Percentiles rank a stretch among this genome's conserved stretches.
phyloP scores from a whole-genome alignment of 345 rosid genomes.

The Hypericum androsaemum region DNA sequence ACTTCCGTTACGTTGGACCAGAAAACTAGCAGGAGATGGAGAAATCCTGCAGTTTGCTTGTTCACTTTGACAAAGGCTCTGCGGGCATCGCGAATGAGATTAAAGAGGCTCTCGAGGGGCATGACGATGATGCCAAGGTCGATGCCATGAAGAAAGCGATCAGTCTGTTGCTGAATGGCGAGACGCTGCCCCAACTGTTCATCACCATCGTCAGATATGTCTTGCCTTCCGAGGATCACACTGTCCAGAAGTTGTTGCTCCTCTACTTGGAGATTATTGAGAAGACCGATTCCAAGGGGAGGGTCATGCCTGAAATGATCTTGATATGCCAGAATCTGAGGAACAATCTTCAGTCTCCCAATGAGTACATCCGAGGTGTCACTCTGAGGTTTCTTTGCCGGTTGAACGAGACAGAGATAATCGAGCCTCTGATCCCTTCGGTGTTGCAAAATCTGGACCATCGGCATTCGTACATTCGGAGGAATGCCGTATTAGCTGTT shows the following conservation, averaged over 20 bases:
- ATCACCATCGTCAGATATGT: slow-evolving; percentile 91
- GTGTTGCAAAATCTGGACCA: slow-evolving; percentile 62
- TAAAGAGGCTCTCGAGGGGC: slow-evolving; percentile 95
- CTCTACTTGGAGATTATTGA: slow-evolving; percentile 84
- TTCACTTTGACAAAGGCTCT: slow-evolving; percentile 79
- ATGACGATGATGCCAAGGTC: slow-evolving; percentile 48
- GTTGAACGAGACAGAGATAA: slow-evolving; percentile 53
- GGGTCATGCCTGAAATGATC: slow-evolving; percentile 87
- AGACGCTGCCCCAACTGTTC: slow-evolving; percentile 85
- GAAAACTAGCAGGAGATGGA: slow-evolving; percentile 41
- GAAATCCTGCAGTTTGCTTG: slow-evolving; percentile 71
- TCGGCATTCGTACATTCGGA: slow-evolving; percentile 58
- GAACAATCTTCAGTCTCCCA: slow-evolving; percentile 95
- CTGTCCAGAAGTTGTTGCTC: slow-evolving; percentile 76
- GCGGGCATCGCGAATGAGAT: slow-evolving; percentile 81
- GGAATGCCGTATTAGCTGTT: slow-evolving; percentile 64
- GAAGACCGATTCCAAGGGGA: slow-evolving; percentile 68
- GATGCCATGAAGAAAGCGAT: slow-evolving; percentile 89
- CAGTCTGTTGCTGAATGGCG: slow-evolving; percentile 85
- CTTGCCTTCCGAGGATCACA: slow-evolving; percentile 87
- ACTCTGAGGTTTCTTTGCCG: slow-evolving; percentile 71
- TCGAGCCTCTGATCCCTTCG: slow-evolving; percentile 69
- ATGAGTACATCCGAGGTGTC: slow-evolving; percentile 88
- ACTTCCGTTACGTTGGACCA: too few species aligned
- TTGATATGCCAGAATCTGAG: slow-evolving; percentile 83